phyloP scores from a whole-genome alignment of 2,329 filamentous ascomycete genomes.

The Aspergillus ibericus region DNA sequence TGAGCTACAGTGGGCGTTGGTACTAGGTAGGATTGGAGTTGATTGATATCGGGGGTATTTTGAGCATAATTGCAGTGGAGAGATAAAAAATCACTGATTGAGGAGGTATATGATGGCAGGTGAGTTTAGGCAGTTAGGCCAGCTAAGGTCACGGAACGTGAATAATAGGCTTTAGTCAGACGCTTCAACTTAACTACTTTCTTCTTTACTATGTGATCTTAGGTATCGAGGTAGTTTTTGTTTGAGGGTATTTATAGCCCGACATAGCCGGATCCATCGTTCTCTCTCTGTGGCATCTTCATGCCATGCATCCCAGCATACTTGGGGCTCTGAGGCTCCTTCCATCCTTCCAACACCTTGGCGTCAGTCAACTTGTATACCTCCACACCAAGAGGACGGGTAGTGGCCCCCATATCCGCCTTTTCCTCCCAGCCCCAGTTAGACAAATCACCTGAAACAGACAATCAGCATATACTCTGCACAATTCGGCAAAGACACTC shows the following conservation, averaged over 20 bases:
- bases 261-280: conserved; percentile 27
- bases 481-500: conserved; percentile 10
- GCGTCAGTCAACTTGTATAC: conserved; percentile 64
- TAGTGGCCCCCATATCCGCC: conserved; percentile 62
- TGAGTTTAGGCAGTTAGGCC: too few species aligned
- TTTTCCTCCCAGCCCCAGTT: conserved; percentile 75
- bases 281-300: conserved; percentile 45
- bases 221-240: neutral
- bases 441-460: conserved; percentile 63
- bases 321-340: conserved; percentile 56
- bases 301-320: conserved; percentile 70
- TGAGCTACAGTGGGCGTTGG: too few species aligned
- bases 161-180: too few species aligned
- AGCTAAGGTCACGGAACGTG: too few species aligned
- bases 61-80: too few species aligned
- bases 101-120: too few species aligned
- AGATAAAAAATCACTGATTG: too few species aligned
- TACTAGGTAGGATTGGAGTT: too few species aligned
- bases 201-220: too few species aligned
- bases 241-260: conserved; percentile 20
- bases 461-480: conserved; percentile 12
- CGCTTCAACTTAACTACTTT: too few species aligned
- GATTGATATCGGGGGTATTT: too few species aligned
- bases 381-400: conserved; percentile 73
- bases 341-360: conserved; percentile 62